Conservation (phyloP, 2,329 filamentous ascomycete species). For the Emergomyces orientalis region DNA sequence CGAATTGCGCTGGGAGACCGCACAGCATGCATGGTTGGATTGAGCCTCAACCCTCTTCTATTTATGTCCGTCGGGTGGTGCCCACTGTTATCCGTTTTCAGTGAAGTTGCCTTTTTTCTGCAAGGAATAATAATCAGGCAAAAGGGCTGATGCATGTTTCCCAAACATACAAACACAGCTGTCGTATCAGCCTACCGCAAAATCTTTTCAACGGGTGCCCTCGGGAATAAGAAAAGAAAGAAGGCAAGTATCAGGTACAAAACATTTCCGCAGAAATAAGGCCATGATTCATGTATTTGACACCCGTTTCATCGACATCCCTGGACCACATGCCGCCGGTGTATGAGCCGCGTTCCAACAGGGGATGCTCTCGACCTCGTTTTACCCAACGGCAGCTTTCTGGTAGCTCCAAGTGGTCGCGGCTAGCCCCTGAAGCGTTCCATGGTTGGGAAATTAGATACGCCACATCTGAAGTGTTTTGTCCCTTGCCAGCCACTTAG, state of each 20-base stretch:
- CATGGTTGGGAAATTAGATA: constrained; percentile 18
- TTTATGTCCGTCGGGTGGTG: not conserved
- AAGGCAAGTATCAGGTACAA: not conserved
- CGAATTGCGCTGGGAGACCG: not conserved
- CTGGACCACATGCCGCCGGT: too few relatives aligned
- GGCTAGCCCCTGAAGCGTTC: constrained; percentile 7
- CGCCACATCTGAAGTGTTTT: constrained; percentile 11
- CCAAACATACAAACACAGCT: not conserved
- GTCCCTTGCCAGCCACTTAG: not conserved
- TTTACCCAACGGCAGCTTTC: not conserved
- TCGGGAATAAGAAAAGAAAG: not conserved
- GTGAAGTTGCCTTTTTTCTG: not conserved
- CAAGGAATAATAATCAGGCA: not conserved
- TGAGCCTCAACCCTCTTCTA: not conserved
- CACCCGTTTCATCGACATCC: constrained; percentile 1
- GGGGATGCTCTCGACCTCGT: not conserved
- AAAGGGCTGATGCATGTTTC: not conserved
- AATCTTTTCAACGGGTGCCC: too few relatives aligned
- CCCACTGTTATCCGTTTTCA: not conserved
- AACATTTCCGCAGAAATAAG: not conserved
- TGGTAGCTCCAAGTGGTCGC: not conserved
- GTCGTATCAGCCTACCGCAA: not conserved
- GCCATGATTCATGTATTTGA: not conserved
- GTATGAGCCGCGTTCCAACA: not conserved
- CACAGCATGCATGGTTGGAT: too few relatives aligned